These are phyloP conservation scores for Myxozyma vanderwaltii DNA, from an alignment of 805 yeast species.

Conservation along the genomic window DNA sequence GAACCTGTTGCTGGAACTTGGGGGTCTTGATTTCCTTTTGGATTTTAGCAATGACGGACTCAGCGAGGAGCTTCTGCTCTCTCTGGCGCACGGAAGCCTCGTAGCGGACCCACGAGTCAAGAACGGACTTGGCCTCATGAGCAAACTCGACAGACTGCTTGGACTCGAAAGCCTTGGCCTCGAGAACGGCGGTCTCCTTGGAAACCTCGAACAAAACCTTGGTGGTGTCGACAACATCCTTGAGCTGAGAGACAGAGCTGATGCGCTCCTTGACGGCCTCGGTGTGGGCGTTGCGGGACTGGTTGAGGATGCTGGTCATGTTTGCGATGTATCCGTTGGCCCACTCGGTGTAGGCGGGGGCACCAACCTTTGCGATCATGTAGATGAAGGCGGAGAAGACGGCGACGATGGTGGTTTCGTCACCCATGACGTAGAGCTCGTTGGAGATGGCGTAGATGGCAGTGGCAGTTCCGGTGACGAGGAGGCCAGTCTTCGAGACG, in stretches of 20 bases:
- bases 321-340: conserved; percentile 83
- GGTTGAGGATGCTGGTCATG: conserved; percentile 78
- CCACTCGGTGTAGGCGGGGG: conserved; percentile 93
- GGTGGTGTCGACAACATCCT: conserved; percentile 90
- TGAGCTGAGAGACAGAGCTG: conserved; percentile 79
- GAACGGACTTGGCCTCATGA: conserved; percentile 86
- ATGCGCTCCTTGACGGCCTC: conserved; percentile 92
- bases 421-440: conserved; percentile 89
- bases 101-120: conserved; percentile 99
- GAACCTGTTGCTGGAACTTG: conserved; percentile 89
- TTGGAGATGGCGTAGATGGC: conserved; percentile 91
- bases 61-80: conserved; percentile 90
- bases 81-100: conserved; percentile 94
- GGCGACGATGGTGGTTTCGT: conserved; percentile 82
- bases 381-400: conserved; percentile 78
- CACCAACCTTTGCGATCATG: conserved; percentile 80
- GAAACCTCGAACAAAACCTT: conserved; percentile 90
- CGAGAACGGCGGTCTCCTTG: conserved; percentile 94
- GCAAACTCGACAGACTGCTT: conserved; percentile 89
- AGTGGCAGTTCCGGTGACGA: conserved; percentile 95
- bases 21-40: conserved; percentile 80
- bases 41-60: conserved; percentile 84
- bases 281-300: conserved; percentile 87
- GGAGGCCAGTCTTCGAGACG: conserved; percentile 88
- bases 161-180: conserved; percentile 90